Base-by-base conservation (phyloP, 352 stramenopile genomes). In the Pythium myriotylum region DNA sequence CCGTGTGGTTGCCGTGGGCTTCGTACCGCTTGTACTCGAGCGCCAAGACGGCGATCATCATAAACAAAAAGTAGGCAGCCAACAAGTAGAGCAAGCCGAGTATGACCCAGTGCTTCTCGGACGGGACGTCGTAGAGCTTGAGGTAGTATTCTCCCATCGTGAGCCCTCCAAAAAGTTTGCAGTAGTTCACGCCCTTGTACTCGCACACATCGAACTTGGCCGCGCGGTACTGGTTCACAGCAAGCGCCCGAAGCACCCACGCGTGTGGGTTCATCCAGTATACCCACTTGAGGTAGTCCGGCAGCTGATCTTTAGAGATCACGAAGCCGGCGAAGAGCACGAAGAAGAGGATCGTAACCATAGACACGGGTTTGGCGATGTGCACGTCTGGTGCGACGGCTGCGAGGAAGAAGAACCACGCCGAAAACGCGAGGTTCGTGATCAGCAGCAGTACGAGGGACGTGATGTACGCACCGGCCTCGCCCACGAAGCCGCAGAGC, bases 401-500 rank as follows among this genome's bases (percentile, higher is more conserved):
- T 14, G 37, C 37, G 5, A 43, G 37, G 37, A 43, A 43, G 37
- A 43, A 43, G 37, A 43, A 43, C 37, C 37, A 43, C 37, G 37
- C 5, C 13, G 37, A 43, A 16, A 43, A 43, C 37, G 37, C 37
- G 13, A 43, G 17, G 37, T 43, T 43, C 13, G 37, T 43, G 37
- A 20, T 17, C 37, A 43, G 37, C 37, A 43, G 37, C 37, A 43
- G 37, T 14, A 16, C 13, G 7, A 43, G 17, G 17, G n/a, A 43
- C 13, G n/a, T 20, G 13, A 43, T 17, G 17, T 20, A 43, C 37
- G 37, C 37, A 14, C 37, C 17, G 37, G 17, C 17, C n/a, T 43
- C 37, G 13, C 7, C 13, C 37, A 20, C 37, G 26, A 92, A 72
- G 16, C 82, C 82, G 52, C 83, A 73, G 59, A 89, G 76, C 63